Conservation (phyloP, 208 protist species). For the Wallacemonas sp. region DNA sequence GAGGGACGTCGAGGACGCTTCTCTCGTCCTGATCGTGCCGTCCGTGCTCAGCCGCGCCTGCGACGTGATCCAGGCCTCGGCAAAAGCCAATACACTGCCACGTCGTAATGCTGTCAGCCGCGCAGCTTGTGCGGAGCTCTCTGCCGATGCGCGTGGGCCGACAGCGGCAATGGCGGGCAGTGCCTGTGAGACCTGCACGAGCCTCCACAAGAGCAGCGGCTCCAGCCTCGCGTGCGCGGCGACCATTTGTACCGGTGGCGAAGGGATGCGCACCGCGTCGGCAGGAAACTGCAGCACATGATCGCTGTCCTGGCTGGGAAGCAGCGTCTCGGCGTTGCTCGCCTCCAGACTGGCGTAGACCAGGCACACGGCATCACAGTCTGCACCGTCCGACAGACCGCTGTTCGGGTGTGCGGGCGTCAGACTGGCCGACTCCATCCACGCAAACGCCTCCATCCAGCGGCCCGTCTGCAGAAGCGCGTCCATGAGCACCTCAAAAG, state of each 20-base stretch:
- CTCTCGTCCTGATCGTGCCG: no score
- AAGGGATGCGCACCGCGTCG: neutral
- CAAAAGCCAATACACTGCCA: neutral
- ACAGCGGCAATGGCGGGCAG: neutral
- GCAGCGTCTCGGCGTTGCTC: neutral
- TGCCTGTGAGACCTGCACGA: slow-evolving; percentile 2
- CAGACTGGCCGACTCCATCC: slow-evolving; percentile 13
- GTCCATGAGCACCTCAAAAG: slow-evolving; percentile 5
- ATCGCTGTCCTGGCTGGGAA: neutral
- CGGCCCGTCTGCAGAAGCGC: neutral
- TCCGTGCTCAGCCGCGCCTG: neutral
- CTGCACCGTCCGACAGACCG: neutral
- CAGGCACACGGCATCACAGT: neutral
- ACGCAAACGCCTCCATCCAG: slow-evolving; percentile 16
- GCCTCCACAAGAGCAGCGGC: slow-evolving; percentile 5
- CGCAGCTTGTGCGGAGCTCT: neutral
- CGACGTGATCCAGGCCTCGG: neutral
- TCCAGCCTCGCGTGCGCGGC: neutral
- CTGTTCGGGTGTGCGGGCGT: neutral
- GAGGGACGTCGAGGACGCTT: neutral
- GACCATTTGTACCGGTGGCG: slow-evolving; percentile 1
- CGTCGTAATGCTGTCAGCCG: neutral
- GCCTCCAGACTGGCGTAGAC: slow-evolving; percentile 1
- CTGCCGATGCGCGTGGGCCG: neutral
- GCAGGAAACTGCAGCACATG: neutral